Percentiles rank a stretch among this genome's conserved stretches.
phyloP scores from a whole-genome alignment of 2,329 filamentous ascomycete genomes.

The Ceratocystis papillata region DNA sequence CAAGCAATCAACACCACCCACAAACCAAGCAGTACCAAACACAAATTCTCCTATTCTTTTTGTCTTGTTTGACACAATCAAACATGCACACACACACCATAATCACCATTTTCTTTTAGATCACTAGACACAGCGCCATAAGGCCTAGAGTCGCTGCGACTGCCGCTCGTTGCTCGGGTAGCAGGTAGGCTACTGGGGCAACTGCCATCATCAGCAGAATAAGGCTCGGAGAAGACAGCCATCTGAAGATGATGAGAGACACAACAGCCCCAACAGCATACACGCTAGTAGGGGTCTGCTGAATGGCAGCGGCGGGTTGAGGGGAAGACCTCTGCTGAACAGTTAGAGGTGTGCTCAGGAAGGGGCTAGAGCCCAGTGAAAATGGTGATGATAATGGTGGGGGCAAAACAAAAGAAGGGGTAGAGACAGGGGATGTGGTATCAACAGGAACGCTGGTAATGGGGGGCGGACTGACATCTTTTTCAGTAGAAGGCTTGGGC shows the following conservation, averaged over 20 bases:
- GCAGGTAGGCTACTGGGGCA: neutral
- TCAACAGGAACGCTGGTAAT: neutral
- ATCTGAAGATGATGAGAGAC: slow-evolving; percentile 4
- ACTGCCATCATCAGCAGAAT: slow-evolving; percentile 16
- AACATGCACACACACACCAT: slow-evolving; percentile 13
- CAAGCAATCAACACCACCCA: slow-evolving; percentile 7
- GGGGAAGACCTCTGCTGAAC: slow-evolving; percentile 19
- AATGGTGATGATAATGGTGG: neutral
- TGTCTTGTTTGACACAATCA: slow-evolving; percentile 11
- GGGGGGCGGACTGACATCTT: slow-evolving; percentile 23
- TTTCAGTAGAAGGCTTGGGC: slow-evolving; percentile 15
- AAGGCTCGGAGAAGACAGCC: slow-evolving; percentile 7
- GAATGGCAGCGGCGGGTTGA: slow-evolving; percentile 6
- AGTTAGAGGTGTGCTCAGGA: slow-evolving; percentile 20
- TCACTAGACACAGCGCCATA: slow-evolving; percentile 17
- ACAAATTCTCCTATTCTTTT: slow-evolving; percentile 2
- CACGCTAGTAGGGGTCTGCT: neutral
- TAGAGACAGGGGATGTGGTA: slow-evolving; percentile 1
- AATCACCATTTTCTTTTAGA: slow-evolving; percentile 13
- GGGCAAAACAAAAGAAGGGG: slow-evolving; percentile 3
- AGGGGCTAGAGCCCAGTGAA: slow-evolving; percentile 3
- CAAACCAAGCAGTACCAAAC: slow-evolving; percentile 12
- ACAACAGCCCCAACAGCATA: slow-evolving; percentile 5
- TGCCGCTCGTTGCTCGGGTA: slow-evolving; percentile 13
- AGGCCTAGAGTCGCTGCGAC: slow-evolving; percentile 10